Evolutionary conservation across 2,329 filamentous ascomycete species (phyloP).

Genomic region (Lachnum nothofagi): DNA sequence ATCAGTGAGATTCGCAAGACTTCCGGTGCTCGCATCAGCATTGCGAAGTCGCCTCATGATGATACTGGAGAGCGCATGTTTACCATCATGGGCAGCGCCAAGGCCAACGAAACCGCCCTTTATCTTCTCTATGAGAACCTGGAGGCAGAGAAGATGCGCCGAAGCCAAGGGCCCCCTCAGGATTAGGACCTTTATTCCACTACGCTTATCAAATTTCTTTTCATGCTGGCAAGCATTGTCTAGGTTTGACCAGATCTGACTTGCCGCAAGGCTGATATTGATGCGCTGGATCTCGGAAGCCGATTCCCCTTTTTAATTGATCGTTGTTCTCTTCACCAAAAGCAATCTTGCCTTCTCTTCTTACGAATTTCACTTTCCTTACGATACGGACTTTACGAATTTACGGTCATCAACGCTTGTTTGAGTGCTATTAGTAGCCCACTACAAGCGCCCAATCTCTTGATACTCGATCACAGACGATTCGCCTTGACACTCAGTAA

Average conservation of each 20-base stretch:
- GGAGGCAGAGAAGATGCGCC: conserved; percentile 97
- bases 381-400: conserved; percentile 35
- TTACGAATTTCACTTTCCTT: conserved; percentile 29
- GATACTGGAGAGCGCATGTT: conserved; percentile 99
- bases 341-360: conserved; percentile 32
- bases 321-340: conserved; percentile 31
- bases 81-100: conserved; percentile 93
- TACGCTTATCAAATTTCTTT: conserved; percentile 39
- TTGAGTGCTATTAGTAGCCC: conserved; percentile 26
- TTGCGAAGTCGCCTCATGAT: conserved; percentile 92
- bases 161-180: conserved; percentile 63
- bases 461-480: conserved; percentile 32
- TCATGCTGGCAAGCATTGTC: conserved; percentile 46
- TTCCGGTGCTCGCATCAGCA: conserved; percentile 93
- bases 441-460: conserved; percentile 27
- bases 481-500: conserved; percentile 33
- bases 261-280: conserved; percentile 57
- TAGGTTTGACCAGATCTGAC: conserved; percentile 52
- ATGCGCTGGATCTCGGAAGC: conserved; percentile 40
- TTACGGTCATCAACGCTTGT: conserved; percentile 34
- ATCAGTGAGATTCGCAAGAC: conserved; percentile 98
- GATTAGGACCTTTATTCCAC: conserved; percentile 24
- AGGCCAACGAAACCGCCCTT: conserved; percentile 90
- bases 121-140: conserved; percentile 98
- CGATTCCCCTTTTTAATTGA: conserved; percentile 29